Evolutionary conservation across 805 yeast genomes (phyloP).

Genomic region (Saturnispora ahearnii): DNA sequence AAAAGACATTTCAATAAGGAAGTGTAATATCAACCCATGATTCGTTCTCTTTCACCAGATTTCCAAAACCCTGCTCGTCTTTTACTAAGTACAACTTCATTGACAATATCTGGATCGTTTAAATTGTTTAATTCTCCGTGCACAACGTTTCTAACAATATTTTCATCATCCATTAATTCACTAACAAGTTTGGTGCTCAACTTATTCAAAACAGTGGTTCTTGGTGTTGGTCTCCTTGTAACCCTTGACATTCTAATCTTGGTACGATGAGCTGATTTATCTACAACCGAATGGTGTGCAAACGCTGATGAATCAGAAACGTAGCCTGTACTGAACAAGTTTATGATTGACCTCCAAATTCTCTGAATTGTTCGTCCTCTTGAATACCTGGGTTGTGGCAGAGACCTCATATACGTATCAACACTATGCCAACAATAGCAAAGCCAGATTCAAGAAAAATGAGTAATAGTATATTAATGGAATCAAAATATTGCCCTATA

Average conservation of each 20-base stretch:
- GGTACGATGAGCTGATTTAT: conserved; percentile 20
- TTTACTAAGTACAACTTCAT: not conserved
- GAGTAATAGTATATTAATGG: not conserved
- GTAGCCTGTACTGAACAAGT: conserved; percentile 28
- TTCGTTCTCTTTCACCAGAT: conserved; percentile 6
- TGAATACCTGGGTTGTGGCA: conserved; percentile 31
- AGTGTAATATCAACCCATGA: not conserved
- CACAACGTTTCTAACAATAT: conserved; percentile 10
- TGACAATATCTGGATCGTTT: not conserved
- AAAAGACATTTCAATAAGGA: not conserved
- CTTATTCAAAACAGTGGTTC: conserved; percentile 19
- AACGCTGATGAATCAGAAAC: conserved; percentile 28
- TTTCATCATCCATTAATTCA: conserved; percentile 18
- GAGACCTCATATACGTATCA: conserved; percentile 23
- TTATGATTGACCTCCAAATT: conserved; percentile 26
- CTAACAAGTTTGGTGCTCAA: conserved; percentile 18
- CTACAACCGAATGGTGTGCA: conserved; percentile 14
- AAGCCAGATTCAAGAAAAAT: not conserved
- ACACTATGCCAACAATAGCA: not conserved
- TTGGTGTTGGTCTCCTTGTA: conserved; percentile 25
- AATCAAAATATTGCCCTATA: not conserved
- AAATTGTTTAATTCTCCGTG: conserved; percentile 2
- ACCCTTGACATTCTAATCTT: conserved; percentile 26
- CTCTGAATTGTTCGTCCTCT: conserved; percentile 25
- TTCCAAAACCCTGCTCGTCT: conserved; percentile 7